Conservation (phyloP, 345 rosid genomes). For the Murraya koenigii region DNA sequence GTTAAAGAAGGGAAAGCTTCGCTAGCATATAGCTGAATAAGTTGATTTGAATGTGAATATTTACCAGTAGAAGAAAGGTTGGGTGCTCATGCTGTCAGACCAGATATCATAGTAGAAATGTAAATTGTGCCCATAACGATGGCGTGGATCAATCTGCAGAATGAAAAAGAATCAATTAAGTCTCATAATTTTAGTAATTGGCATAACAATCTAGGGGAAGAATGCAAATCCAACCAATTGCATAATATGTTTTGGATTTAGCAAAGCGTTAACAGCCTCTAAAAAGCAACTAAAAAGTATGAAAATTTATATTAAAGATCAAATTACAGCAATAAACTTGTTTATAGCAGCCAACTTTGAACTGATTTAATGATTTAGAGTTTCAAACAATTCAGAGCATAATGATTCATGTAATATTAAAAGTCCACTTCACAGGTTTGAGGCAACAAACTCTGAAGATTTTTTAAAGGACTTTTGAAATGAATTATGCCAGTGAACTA, state of each 20-base stretch:
- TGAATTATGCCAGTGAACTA: background rate
- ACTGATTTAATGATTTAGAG: background rate
- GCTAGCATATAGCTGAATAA: background rate
- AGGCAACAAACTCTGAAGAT: background rate
- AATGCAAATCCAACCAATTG: background rate
- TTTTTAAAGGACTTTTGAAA: background rate
- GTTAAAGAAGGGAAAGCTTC: background rate
- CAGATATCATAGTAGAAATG: conserved; percentile 76
- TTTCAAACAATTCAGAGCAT: background rate
- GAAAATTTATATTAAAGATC: background rate
- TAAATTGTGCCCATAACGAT: conserved; percentile 86
- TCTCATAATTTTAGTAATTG: background rate
- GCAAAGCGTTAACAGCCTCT: background rate
- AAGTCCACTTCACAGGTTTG: background rate
- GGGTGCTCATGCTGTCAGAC: conserved; percentile 59
- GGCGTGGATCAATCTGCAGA: conserved; percentile 76
- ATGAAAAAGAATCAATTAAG: background rate
- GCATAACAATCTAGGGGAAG: background rate
- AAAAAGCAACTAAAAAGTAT: background rate
- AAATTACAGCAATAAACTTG: background rate
- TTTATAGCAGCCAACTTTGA: background rate
- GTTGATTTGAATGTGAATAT: background rate
- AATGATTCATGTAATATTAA: background rate
- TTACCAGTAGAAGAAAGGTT: conserved; percentile 85
- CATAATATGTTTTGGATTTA: background rate